Evolutionary conservation across 108 stramenopile genomes (phyloP).

Genomic region (Epithemia pelagica): DNA sequence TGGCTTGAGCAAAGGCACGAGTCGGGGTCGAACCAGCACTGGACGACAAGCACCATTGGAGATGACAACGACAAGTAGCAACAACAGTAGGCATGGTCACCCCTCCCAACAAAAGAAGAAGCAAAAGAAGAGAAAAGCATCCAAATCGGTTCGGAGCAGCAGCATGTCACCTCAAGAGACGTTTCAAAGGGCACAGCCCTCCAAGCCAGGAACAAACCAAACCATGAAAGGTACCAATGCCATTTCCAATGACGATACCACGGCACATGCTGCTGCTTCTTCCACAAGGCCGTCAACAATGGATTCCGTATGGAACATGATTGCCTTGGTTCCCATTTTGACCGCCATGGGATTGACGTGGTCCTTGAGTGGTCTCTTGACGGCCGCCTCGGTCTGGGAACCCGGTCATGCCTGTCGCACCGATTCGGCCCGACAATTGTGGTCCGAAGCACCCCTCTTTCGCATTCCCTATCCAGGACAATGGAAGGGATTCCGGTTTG

Average conservation of each 20-base stretch:
- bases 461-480: conserved; percentile 27
- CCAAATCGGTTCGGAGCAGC: conserved; percentile 2
- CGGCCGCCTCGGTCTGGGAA: conserved; percentile 27
- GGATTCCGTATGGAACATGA: too few species aligned
- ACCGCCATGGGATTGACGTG: conserved; percentile 24
- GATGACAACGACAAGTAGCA: too few species aligned
- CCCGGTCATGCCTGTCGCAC: conserved; percentile 27
- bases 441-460: conserved; percentile 15
- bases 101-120: too few species aligned
- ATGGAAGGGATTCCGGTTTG: conserved; percentile 9
- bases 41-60: not conserved
- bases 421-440: conserved; percentile 10
- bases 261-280: too few species aligned
- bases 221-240: too few species aligned
- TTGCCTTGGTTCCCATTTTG: conserved; percentile 22
- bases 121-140: too few species aligned
- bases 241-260: too few species aligned
- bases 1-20: conserved; percentile 17
- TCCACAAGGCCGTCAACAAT: too few species aligned
- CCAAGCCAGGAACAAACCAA: too few species aligned
- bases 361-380: conserved; percentile 23
- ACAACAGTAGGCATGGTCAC: not conserved
- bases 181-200: too few species aligned
- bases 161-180: too few species aligned
- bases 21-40: not conserved